Base-by-base conservation (phyloP, 192 early-diverging fungal species). In the Gigaspora rosea region DNA sequence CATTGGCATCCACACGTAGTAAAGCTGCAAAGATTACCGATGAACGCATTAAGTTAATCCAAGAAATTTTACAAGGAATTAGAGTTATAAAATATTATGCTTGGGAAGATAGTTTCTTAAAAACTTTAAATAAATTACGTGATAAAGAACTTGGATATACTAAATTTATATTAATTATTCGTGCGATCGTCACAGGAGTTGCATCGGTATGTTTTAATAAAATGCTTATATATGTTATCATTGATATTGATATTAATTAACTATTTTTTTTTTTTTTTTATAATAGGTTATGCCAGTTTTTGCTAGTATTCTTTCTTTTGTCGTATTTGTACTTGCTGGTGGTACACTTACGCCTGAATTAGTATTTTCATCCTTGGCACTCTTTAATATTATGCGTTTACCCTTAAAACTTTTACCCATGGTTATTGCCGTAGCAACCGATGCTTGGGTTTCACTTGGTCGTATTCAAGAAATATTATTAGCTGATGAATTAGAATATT, bases 51-150 rank as follows among this genome's bases (percentile, higher is more conserved):
- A 92, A 92, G 54, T 68, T 87, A 0, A 92, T 85, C 0, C 89
- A 36, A 57, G 8, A 73, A 54, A 2, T 73, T 36, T 83, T 97
- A 56, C 86, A 91, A 76, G 96, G 94, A 51, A 97, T 99, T 56
- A 87, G 95, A 22, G 93, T 97, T 27, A 90, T 99, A 69, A 99
- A 99, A 81, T 90, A 97, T 73, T 94, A 94, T 84, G 92, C 91
- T 41, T 95, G 94, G 94, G 91, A 94, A 56, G 72, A 71, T 47
- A 80, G 87, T 49, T 86, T 88, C 46, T 86, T 97, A 16, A 82
- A 86, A 8, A 84, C 80, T n/a, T 84, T 88, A 33, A 87, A 91
- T 41, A 82, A 86, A 18, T 81, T 79, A 12, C 91, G 92, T 80
- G 78, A 93, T 18, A 80, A 77, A 58, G 81, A 82, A 22, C 82